Evolutionary conservation across 1,139 yeast genomes (phyloP), one percentile per base, ranked within the genome.

Genomic region (Geotrichum klebahnii): DNA sequence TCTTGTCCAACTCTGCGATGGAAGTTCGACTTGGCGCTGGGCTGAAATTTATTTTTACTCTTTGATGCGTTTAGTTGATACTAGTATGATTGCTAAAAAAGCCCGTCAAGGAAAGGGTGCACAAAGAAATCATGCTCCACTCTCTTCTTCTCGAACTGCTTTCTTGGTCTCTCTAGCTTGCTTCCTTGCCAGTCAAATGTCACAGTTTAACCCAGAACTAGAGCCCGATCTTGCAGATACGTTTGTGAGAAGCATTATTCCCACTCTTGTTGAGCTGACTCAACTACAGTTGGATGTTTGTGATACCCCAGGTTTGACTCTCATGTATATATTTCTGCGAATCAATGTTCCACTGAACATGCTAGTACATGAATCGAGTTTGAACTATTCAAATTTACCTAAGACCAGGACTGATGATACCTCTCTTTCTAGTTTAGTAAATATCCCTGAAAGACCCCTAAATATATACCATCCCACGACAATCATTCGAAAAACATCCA

Each of bases 321-420:
- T 51, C 19, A 51, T 51, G 54, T 51, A 51, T 37, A 48, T 51
- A 12, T 51, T 51, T 41, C 20, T 41, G n/a, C 44, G 54, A 3
- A 34, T 51, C 10, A 44, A 48, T 37, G 43, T 48, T 9, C 42
- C 54, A 3, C 22, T 51, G 16, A 35, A 32, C 8, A 40, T 41
- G 9, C 22, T 51, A 29, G 43, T 51, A 3, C 23, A 44, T 24
- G 32, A 47, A 22, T 17, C 32, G 10, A 17, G 12, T 17, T 26
- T 23, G 22, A 10, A 24, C n/a, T 12, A 14, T 16, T 16, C 23
- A 4, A 39, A 39, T 10, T 2, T 16, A 9, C 10, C 8, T 17
- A 5, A 3, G 29, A 5, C 32, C 3, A 16, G 12, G 14, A 12
- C 31, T n/a, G 22, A 5, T 17, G 5, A 14, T 12, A 6, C 43